Base-by-base conservation (phyloP, 805 yeast species). In the Yamadazyma takamatsuzukensis region DNA sequence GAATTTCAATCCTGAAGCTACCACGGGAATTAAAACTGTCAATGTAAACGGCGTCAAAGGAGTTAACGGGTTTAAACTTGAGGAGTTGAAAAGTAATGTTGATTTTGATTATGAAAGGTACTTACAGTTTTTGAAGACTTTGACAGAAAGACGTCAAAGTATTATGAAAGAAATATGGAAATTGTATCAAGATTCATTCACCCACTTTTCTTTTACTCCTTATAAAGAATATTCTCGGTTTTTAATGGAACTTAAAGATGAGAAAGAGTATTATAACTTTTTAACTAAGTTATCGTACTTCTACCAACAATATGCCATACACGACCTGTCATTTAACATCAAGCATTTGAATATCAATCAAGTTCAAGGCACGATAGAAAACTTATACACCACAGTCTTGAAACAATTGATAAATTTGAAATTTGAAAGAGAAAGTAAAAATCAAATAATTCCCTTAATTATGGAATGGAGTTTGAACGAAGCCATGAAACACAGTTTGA, bases 51-150 rank as follows among this genome's bases (percentile, higher is more conserved):
- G n/a, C n/a, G n/a, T n/a, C n/a, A n/a, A n/a, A n/a, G n/a, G n/a
- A n/a, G 39, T 41, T 30, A 32, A 17, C 4, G 10, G 16, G 11
- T 25, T 21, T 3, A 30, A 30, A 2, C 42, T 60, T 12, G 41
- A 38, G 6, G 61, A 56, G 23, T 61, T 59, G 1, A 54, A 57
- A 30, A 45, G 52, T 25, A 46, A 57, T 36, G 58, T 53, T 3
- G 51, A 61, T 28, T 66, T 66, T 34, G 68, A 66, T 39, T 62
- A 62, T 40, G 64, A 62, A 37, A 57, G 61, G 4, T 66, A 47
- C 44, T 42, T 64, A 38, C 47, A 33, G 19, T 62, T 49, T 29
- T 30, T 50, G 6, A 36, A 47, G 2, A 51, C 47, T 13, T 40
- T 65, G 19, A 40, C 45, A 16, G 23, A 34, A n/a, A 54, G 49